Percentiles rank a stretch among this genome's conserved stretches.
Evolutionary conservation across 805 yeast species (phyloP).

Genomic region (Blastobotrys americana): DNA sequence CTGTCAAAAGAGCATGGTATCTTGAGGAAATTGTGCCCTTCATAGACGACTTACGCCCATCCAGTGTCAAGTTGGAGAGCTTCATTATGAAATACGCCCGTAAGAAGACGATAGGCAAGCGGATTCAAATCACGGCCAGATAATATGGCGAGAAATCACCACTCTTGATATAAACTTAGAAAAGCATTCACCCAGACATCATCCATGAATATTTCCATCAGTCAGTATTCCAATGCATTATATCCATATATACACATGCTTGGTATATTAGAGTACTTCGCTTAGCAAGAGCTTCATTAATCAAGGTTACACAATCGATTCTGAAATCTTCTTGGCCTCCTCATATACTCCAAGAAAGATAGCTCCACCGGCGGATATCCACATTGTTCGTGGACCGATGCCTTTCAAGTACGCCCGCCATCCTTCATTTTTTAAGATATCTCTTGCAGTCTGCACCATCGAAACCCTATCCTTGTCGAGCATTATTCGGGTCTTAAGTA

Average conservation of each 20-base stretch:
- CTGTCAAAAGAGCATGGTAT: conserved; percentile 51
- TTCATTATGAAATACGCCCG: conserved; percentile 59
- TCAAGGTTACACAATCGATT: no score
- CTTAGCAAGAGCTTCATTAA: background rate
- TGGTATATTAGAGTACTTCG: background rate
- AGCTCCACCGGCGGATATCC: conserved; percentile 99
- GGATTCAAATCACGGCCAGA: conserved; percentile 31
- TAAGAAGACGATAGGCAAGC: conserved; percentile 41
- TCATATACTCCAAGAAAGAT: conserved; percentile 94
- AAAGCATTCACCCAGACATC: no score
- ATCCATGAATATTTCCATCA: no score
- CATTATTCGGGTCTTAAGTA: conserved; percentile 91
- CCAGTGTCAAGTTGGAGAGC: conserved; percentile 45
- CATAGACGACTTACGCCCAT: conserved; percentile 52
- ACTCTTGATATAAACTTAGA: background rate
- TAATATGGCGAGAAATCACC: conserved; percentile 7
- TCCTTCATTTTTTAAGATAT: conserved; percentile 68
- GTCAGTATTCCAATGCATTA: background rate
- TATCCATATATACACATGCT: background rate
- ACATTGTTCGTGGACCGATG: conserved; percentile 89
- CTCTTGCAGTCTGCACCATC: conserved; percentile 40
- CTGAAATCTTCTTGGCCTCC: conserved; percentile 27
- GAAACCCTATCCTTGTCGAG: conserved; percentile 47
- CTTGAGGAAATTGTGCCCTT: conserved; percentile 58
- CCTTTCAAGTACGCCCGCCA: conserved; percentile 67